Percentiles rank a stretch among this genome's conserved stretches.
These are phyloP conservation scores for Pseudotsuga menziesii DNA, from an alignment of 75 land plant genomes.

Conservation along the genomic window DNA sequence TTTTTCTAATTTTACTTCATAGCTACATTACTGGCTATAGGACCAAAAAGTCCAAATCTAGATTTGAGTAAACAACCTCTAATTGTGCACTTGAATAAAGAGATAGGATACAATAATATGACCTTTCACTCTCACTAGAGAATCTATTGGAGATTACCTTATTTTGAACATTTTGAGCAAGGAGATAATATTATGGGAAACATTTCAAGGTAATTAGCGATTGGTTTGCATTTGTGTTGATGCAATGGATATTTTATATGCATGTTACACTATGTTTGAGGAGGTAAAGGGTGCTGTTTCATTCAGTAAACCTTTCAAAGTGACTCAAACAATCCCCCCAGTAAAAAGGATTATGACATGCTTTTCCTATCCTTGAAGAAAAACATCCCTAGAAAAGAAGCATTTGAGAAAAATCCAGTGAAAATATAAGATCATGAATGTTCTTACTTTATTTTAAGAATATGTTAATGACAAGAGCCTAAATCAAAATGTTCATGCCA, in stretches of 20 bases:
- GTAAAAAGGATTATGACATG: slow-evolving; percentile 62
- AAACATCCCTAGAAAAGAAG: slow-evolving; percentile 93
- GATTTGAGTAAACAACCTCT: slow-evolving; percentile 98
- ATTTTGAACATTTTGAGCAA: slow-evolving; percentile 85
- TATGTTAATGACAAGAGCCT: too few species aligned
- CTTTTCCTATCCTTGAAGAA: slow-evolving; percentile 62
- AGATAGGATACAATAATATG: slow-evolving; percentile 87
- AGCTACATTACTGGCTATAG: slow-evolving; percentile 74
- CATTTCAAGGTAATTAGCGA: slow-evolving; percentile 90
- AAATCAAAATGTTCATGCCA: too few species aligned
- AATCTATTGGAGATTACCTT: slow-evolving; percentile 98
- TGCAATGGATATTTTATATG: slow-evolving; percentile 80
- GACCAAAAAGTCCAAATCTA: slow-evolving; percentile 90
- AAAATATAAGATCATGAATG: slow-evolving; percentile 19
- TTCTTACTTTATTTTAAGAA: too few species aligned
- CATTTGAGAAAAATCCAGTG: slow-evolving; percentile 43
- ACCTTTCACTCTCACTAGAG: slow-evolving; percentile 95
- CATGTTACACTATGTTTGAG: slow-evolving; percentile 85
- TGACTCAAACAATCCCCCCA: slow-evolving; percentile 86
- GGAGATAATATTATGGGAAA: slow-evolving; percentile 98
- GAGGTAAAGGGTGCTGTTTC: slow-evolving; percentile 97
- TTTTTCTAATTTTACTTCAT: too few species aligned
- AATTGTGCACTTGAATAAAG: slow-evolving; percentile 94
- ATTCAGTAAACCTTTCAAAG: slow-evolving; percentile 78
- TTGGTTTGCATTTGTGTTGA: slow-evolving; percentile 83